Conservation (phyloP, 768 basidiomycete species). For the Chalciporus sphaerocephalus region DNA sequence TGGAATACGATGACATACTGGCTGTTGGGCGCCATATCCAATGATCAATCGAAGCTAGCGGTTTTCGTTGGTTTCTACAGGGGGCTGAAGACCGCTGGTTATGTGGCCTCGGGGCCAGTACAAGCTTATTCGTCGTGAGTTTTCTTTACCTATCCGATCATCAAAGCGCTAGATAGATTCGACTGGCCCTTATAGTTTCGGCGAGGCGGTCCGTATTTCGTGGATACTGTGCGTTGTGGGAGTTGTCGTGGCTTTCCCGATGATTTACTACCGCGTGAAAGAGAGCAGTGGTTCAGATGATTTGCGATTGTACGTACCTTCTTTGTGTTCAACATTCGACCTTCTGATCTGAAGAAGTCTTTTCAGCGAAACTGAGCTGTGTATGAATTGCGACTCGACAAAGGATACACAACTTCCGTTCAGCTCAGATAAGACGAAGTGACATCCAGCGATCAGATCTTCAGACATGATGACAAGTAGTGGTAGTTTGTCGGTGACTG, state of each 20-base stretch:
- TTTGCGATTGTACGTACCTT: slow-evolving; percentile 41
- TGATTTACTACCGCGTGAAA: slow-evolving; percentile 68
- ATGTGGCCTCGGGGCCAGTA: slow-evolving; percentile 65
- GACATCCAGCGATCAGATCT: too few species aligned
- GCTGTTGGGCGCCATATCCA: slow-evolving; percentile 84
- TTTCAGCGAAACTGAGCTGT: too few species aligned
- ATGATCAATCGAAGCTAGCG: slow-evolving; percentile 76
- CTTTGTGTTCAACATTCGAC: too few species aligned
- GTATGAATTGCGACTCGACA: too few species aligned
- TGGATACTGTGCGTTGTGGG: slow-evolving; percentile 66
- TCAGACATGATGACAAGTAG: too few species aligned
- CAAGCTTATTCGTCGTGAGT: slow-evolving; percentile 57
- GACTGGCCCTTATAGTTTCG: slow-evolving; percentile 28
- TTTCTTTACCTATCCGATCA: not conserved
- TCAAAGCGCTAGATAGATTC: not conserved
- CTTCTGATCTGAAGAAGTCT: too few species aligned
- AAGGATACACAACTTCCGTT: too few species aligned
- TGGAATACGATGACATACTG: slow-evolving; percentile 84
- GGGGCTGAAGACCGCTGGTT: slow-evolving; percentile 73
- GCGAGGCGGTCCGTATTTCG: slow-evolving; percentile 67
- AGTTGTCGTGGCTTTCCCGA: slow-evolving; percentile 60
- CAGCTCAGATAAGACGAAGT: too few species aligned
- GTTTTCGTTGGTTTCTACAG: slow-evolving; percentile 81
- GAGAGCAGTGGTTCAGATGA: slow-evolving; percentile 52
- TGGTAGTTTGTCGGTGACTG: too few species aligned